A percentile compares a stretch with the other conserved stretches of the same genome.
Conservation (phyloP, 306 rosid genomes). For the Pyrus betulifolia region DNA sequence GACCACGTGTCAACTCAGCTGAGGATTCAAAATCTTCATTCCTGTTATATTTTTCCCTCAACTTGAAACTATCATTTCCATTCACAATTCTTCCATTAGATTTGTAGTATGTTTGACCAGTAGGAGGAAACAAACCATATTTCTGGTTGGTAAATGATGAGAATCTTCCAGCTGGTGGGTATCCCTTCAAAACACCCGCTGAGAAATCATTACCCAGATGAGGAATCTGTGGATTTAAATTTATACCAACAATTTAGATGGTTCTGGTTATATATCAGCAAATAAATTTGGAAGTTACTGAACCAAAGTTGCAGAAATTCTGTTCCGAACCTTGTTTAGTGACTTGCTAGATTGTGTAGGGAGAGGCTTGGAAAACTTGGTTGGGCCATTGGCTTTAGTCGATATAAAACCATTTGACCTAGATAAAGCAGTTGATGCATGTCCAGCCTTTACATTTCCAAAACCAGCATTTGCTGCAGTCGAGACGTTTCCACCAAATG, state of each 20-base stretch:
- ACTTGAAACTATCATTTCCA: constrained; percentile 30
- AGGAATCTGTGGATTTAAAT: constrained; percentile 35
- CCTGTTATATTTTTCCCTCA: constrained; percentile 26
- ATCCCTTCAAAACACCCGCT: constrained; percentile 30
- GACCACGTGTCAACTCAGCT: constrained; percentile 58
- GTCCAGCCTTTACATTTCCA: constrained; percentile 20
- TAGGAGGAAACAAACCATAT: constrained; percentile 17
- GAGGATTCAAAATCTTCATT: constrained; percentile 40
- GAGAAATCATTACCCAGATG: constrained; percentile 38
- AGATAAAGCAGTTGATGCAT: constrained; percentile 23
- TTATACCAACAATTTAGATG: neutral
- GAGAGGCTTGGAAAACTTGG: constrained; percentile 25
- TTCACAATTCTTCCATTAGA: constrained; percentile 30
- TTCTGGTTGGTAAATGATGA: constrained; percentile 35
- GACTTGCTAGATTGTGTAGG: constrained; percentile 24
- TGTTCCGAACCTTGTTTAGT: constrained; percentile 35
- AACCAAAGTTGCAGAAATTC: neutral
- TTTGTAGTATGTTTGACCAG: constrained; percentile 17
- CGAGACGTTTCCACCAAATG: constrained; percentile 22
- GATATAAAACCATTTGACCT: constrained; percentile 28
- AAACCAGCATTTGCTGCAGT: constrained; percentile 27
- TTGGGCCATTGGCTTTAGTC: constrained; percentile 21
- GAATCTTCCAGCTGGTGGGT: constrained; percentile 29
- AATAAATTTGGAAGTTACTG: neutral
- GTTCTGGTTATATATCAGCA: neutral